These are phyloP conservation scores for Aspergillus kassunensis DNA, from an alignment of 495 filamentous ascomycete species.

Conservation along the genomic window DNA sequence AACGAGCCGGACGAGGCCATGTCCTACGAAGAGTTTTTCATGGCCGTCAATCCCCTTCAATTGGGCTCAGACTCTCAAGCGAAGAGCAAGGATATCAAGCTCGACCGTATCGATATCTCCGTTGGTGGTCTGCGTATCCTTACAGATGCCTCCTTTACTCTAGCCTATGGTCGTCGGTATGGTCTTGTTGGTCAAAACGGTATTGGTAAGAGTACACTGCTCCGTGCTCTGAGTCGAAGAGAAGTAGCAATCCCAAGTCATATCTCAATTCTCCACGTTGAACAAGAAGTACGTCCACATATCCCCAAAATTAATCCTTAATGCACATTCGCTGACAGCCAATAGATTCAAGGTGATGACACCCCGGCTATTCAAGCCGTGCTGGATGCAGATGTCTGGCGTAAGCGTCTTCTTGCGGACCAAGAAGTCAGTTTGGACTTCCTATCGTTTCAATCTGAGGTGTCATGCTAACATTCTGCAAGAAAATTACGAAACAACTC, in stretches of 20 bases:
- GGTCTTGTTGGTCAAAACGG: constrained; percentile 98
- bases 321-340: constrained; percentile 8
- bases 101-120: constrained; percentile 90
- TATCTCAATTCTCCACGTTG: constrained; percentile 97
- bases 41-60: constrained; percentile 96
- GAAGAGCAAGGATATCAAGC: constrained; percentile 99
- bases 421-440: constrained; percentile 60
- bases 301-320: not conserved
- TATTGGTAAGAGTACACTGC: constrained; percentile 96
- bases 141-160: constrained; percentile 80
- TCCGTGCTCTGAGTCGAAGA: constrained; percentile 87
- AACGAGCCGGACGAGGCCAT: constrained; percentile 78
- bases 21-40: constrained; percentile 99
- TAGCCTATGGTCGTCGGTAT: constrained; percentile 92
- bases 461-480: too few species aligned
- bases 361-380: constrained; percentile 94
- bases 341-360: constrained; percentile 88
- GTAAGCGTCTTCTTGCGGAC: constrained; percentile 88
- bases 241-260: constrained; percentile 92
- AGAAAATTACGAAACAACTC: constrained; percentile 83
- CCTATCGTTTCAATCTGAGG: too few species aligned
- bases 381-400: constrained; percentile 97
- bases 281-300: constrained; percentile 72
- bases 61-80: constrained; percentile 64
- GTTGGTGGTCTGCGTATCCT: constrained; percentile 88